Conservation (phyloP, 192 early-diverging fungal genomes). For the Mortierella claussenii region DNA sequence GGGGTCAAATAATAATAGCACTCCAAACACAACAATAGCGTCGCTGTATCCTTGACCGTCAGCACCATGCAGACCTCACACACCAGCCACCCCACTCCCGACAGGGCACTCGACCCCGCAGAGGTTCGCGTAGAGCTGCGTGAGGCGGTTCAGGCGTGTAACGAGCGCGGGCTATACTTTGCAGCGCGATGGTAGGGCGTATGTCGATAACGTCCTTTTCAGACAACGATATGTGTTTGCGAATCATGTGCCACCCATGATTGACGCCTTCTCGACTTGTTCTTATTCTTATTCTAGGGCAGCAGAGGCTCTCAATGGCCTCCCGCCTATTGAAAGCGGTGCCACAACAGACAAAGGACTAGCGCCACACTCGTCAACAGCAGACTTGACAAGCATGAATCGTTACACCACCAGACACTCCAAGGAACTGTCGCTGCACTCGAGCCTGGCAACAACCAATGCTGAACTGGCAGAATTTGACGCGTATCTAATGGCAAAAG, state of each 20-base stretch:
- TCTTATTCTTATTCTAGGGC: conserved; percentile 54
- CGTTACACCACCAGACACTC: conserved; percentile 5
- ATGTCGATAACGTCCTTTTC: neutral
- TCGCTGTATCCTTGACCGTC: too few relatives aligned
- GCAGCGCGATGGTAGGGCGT: conserved; percentile 76
- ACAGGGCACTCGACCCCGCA: neutral
- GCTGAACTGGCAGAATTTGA: conserved; percentile 54
- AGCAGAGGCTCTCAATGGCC: conserved; percentile 60
- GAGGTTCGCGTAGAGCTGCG: conserved; percentile 58
- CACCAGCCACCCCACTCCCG: neutral
- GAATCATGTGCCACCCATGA: too few relatives aligned
- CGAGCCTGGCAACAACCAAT: neutral
- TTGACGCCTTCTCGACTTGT: neutral
- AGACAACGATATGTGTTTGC: too few relatives aligned
- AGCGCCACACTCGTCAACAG: neutral
- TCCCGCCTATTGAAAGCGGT: conserved; percentile 7
- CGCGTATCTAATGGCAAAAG: conserved; percentile 70
- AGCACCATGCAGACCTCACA: neutral
- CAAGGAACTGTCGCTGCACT: conserved; percentile 2
- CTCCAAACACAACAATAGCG: too few relatives aligned
- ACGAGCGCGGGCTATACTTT: conserved; percentile 74
- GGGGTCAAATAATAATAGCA: too few relatives aligned
- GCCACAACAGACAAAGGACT: too few relatives aligned
- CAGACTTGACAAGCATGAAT: neutral
- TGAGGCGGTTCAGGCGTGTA: conserved; percentile 70